Evolutionary conservation across 2,329 filamentous ascomycete species (phyloP).

Genomic region (Pochonia chlamydosporia): DNA sequence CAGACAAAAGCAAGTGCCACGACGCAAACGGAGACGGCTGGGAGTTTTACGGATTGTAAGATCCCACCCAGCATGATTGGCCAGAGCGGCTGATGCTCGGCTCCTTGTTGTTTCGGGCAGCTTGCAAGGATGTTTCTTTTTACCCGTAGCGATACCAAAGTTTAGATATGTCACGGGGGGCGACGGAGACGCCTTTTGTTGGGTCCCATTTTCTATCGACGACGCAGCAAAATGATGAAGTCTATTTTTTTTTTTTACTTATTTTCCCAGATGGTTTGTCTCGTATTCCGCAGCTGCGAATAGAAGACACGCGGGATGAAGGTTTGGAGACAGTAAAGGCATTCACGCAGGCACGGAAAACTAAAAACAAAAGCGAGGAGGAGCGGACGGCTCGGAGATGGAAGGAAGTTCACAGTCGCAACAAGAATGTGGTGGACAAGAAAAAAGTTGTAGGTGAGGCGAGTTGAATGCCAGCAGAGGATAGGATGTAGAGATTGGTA

Average conservation of each 20-base stretch:
- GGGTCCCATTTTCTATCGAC: background rate
- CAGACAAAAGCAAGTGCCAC: slow-evolving; percentile 19
- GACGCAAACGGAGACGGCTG: slow-evolving; percentile 47
- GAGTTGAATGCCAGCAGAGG: background rate
- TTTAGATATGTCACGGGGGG: slow-evolving; percentile 14
- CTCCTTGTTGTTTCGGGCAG: background rate
- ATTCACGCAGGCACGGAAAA: background rate
- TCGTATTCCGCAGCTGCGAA: background rate
- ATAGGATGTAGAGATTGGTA: background rate
- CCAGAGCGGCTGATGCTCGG: background rate
- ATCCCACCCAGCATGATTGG: background rate
- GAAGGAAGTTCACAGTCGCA: background rate
- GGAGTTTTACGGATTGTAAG: slow-evolving; percentile 58
- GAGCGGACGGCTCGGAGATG: too few species aligned
- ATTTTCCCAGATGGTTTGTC: background rate
- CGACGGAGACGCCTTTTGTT: slow-evolving; percentile 6
- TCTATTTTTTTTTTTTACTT: background rate
- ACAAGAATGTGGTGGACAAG: background rate
- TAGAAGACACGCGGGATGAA: background rate
- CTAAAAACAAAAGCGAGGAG: background rate
- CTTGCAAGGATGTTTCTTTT: slow-evolving; percentile 7
- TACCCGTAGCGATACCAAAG: slow-evolving; percentile 19
- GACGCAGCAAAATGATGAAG: slow-evolving; percentile 4
- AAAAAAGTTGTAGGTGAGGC: background rate
- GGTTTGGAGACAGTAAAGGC: background rate